Percentiles rank a stretch among this genome's conserved stretches.
Conservation (phyloP, 2,329 filamentous ascomycete genomes). For the Aulographum hederae region DNA sequence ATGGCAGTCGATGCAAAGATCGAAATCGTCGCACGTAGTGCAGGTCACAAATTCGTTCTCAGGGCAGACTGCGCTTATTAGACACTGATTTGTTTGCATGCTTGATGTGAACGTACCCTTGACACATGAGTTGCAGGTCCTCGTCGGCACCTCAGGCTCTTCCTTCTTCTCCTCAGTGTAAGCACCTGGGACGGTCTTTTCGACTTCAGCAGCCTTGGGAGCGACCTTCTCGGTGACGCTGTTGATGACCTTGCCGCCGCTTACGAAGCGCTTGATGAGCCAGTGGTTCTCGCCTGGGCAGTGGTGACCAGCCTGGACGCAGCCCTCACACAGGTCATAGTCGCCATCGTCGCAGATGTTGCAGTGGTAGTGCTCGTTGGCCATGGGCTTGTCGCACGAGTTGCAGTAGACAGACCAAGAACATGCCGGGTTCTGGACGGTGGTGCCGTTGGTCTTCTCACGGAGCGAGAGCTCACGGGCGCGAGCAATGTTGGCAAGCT, state of each 20-base stretch:
- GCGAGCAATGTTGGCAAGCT: slow-evolving; percentile 12
- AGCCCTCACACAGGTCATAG: slow-evolving; percentile 76
- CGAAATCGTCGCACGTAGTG: slow-evolving; percentile 69
- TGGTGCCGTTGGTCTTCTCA: slow-evolving; percentile 11
- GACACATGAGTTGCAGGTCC: slow-evolving; percentile 58
- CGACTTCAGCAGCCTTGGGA: slow-evolving; percentile 31
- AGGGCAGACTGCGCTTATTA: slow-evolving; percentile 36
- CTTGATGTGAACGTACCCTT: slow-evolving; percentile 25
- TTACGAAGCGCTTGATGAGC: slow-evolving; percentile 80
- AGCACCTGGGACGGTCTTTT: slow-evolving; percentile 21
- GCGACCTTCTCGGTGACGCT: slow-evolving; percentile 71
- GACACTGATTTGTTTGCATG: slow-evolving; percentile 5
- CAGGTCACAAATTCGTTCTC: slow-evolving; percentile 78
- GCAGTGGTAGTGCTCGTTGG: slow-evolving; percentile 82
- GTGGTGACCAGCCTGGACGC: slow-evolving; percentile 55
- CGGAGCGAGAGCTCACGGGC: slow-evolving; percentile 17
- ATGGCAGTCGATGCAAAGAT: slow-evolving; percentile 77
- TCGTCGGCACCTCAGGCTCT: slow-evolving; percentile 24
- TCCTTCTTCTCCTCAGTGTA: slow-evolving; percentile 19
- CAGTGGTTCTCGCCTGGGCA: slow-evolving; percentile 72
- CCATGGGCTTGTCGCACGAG: slow-evolving; percentile 61
- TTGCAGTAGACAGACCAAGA: slow-evolving; percentile 89
- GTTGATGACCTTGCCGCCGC: slow-evolving; percentile 60
- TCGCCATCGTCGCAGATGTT: slow-evolving; percentile 84
- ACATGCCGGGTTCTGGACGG: neutral